These are phyloP conservation scores for Incumbomyces delicatus DNA, from an alignment of 2,329 filamentous ascomycete species.

Conservation along the genomic window DNA sequence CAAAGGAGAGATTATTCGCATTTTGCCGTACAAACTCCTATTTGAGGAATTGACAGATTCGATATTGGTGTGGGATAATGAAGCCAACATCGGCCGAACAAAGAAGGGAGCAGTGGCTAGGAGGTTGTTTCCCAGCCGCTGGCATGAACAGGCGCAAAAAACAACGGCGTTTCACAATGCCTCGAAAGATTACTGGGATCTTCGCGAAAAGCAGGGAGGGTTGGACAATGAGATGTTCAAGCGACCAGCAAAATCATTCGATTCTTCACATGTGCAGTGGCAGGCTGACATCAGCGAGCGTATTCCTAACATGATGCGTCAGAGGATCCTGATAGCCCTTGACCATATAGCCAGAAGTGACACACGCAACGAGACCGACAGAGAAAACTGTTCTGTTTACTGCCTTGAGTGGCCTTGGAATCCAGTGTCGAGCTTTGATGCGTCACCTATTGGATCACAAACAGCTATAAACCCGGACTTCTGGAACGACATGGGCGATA, in stretches of 20 bases:
- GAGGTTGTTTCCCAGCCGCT: background rate
- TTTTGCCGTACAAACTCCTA: background rate
- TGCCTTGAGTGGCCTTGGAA: slow-evolving; percentile 7
- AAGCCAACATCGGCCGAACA: background rate
- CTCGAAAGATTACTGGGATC: slow-evolving; percentile 3
- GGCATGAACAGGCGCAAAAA: slow-evolving; percentile 3
- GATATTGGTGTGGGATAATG: background rate
- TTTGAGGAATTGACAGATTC: background rate
- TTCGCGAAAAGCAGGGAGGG: slow-evolving; percentile 2
- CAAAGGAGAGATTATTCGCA: background rate
- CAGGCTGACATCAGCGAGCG: slow-evolving; percentile 13
- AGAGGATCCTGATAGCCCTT: slow-evolving; percentile 13
- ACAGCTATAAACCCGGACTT: background rate
- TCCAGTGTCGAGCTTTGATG: background rate
- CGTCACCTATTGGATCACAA: background rate
- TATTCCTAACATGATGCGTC: slow-evolving; percentile 13
- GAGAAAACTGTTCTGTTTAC: background rate
- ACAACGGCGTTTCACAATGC: background rate
- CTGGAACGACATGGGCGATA: slow-evolving; percentile 8
- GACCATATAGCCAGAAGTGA: slow-evolving; percentile 5
- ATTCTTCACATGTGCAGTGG: slow-evolving; percentile 12
- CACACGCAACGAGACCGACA: background rate
- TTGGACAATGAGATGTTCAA: background rate
- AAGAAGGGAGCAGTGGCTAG: background rate
- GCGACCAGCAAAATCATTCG: background rate